phyloP scores from a whole-genome alignment of 2,329 filamentous ascomycete genomes.

The Mycosphaerella sp. region DNA sequence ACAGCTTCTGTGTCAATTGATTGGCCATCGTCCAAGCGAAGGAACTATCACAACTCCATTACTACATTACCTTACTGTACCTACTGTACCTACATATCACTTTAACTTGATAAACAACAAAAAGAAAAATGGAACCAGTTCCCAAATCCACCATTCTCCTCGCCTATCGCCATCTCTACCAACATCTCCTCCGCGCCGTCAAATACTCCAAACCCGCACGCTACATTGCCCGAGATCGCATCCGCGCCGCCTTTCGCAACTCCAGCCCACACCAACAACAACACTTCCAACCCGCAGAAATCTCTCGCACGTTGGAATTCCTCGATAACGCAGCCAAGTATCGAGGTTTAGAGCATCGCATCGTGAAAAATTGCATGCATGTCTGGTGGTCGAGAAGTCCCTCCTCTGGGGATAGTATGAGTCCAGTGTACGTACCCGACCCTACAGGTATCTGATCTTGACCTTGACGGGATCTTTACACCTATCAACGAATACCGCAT shows the following conservation, averaged over 20 bases:
- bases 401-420: too few species aligned
- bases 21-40: neutral
- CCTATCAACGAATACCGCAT: neutral
- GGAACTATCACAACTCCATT: neutral
- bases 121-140: slow-evolving; percentile 6
- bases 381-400: slow-evolving; percentile 3
- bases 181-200: slow-evolving; percentile 60
- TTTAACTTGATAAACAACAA: too few species aligned
- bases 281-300: slow-evolving; percentile 45
- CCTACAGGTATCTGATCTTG: neutral
- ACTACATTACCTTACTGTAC: neutral
- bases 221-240: slow-evolving; percentile 48
- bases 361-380: slow-evolving; percentile 61
- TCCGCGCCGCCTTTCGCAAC: slow-evolving; percentile 54
- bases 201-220: slow-evolving; percentile 65
- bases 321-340: slow-evolving; percentile 57
- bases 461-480: too few species aligned
- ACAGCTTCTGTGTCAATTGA: neutral
- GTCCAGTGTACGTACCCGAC: too few species aligned
- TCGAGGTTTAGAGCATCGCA: slow-evolving; percentile 62
- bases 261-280: slow-evolving; percentile 37
- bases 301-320: slow-evolving; percentile 64
- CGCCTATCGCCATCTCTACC: slow-evolving; percentile 62
- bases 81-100: neutral
- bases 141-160: slow-evolving; percentile 16